Evolutionary conservation across 179 eudicot species (phyloP).

Genomic region (Actinidia polygama): DNA sequence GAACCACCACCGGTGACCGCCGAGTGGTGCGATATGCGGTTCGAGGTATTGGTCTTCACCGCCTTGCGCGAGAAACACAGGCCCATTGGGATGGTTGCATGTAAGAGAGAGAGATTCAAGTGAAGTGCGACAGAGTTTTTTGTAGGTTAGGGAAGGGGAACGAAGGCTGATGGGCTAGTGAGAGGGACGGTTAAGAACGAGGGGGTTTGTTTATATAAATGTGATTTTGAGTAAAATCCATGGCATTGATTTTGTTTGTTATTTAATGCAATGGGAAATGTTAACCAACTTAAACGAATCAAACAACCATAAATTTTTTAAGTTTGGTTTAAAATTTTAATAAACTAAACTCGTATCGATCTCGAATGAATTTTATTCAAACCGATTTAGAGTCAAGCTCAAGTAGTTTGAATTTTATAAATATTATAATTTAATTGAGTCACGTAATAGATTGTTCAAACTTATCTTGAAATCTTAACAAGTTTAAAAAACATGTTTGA

Average conservation of each 20-base stretch:
- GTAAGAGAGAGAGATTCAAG: neutral
- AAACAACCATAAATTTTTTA: too few relatives aligned
- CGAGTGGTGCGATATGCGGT: constrained; percentile 36
- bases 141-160: neutral
- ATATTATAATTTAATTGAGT: too few relatives aligned
- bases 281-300: too few relatives aligned
- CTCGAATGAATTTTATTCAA: too few relatives aligned
- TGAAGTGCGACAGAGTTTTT: neutral
- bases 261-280: neutral
- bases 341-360: too few relatives aligned
- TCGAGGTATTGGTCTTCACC: constrained; percentile 25
- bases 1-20: constrained; percentile 6
- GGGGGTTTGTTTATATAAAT: neutral
- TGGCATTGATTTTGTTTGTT: neutral
- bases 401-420: too few relatives aligned
- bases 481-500: too few relatives aligned
- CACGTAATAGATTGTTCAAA: too few relatives aligned
- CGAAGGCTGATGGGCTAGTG: neutral
- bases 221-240: neutral
- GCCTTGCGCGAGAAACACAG: constrained; percentile 45
- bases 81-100: constrained; percentile 43
- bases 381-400: too few relatives aligned
- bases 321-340: too few relatives aligned
- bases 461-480: too few relatives aligned
- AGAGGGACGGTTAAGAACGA: neutral